Base-by-base conservation (phyloP, 1,139 yeast species). In the Scheffersomyces lignicola region DNA sequence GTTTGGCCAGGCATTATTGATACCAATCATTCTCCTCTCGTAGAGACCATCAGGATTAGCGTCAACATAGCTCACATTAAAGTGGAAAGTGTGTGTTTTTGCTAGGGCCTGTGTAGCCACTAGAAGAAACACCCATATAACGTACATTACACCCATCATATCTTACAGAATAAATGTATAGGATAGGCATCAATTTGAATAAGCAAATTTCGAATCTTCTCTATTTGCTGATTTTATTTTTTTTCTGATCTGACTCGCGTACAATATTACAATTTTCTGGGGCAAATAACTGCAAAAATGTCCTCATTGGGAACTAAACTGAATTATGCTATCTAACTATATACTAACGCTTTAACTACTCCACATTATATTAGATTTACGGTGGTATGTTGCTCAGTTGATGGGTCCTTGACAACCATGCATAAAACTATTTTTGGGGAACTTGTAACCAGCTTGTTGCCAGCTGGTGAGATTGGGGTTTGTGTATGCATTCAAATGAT, bases 1-100 rank as follows among this genome's bases (percentile, higher is more conserved):
- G 69, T 89, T 74, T 24, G 97, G 97, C 81, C 87, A 89, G 43
- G 77, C 67, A 42, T 81, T 82, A 54, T 89, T 89, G 63, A 90
- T 81, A 3, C 95, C 87, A 43, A 89, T 77, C 38, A 88, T 84
- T 17, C 70, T 70, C 43, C 94, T 70, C 33, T 76, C 80, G 26
- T 57, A 56, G 24, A 65, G 55, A 18, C 96, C 96, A 57, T 90
- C 97, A 1, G 90, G 89, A 57, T 85, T 83, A 18, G 78, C 81
- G 11, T 56, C 56, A 28, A 78, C 81, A 81, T 88, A 85, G 5
- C 82, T 77, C 17, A 90, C 76, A 36, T 85, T 77, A 78, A 83
- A 89, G 63, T 86, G 73, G 65, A 66, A 84, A 3, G 69, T 65
- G 49, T 78, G 89, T 20, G 86, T 80, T 39, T 72, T 67, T 6